Conservation (phyloP, 306 rosid genomes). For the Begonia fuchsioides region DNA sequence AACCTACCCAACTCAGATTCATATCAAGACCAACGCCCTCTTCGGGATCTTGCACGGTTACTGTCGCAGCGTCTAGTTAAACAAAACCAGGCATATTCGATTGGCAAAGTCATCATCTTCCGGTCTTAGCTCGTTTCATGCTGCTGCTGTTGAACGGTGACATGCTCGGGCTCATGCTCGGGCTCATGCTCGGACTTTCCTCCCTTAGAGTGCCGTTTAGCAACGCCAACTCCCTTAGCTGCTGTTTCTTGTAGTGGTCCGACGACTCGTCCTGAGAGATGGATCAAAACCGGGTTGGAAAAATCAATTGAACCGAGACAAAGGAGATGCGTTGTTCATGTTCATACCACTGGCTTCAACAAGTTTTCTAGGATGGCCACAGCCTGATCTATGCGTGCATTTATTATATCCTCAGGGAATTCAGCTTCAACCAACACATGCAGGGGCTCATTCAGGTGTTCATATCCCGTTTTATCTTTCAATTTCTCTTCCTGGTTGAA, state of each 20-base stretch:
- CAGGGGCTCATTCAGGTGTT: conserved; percentile 82
- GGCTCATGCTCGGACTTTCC: conserved; percentile 94
- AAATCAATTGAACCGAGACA: background rate
- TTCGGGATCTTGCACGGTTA: too few relatives aligned
- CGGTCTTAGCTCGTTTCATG: conserved; percentile 86
- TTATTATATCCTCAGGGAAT: conserved; percentile 68
- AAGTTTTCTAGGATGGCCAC: conserved; percentile 68
- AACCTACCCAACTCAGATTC: too few relatives aligned
- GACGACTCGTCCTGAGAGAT: conserved; percentile 58
- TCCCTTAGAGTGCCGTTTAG: conserved; percentile 83
- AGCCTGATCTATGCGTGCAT: conserved; percentile 76
- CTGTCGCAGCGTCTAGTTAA: too few relatives aligned
- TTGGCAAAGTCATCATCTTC: conserved; percentile 22
- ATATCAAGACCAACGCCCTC: too few relatives aligned
- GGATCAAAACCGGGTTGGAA: background rate
- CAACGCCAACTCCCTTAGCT: conserved; percentile 74
- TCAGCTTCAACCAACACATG: conserved; percentile 88
- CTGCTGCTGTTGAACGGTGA: conserved; percentile 77
- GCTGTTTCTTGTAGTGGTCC: conserved; percentile 86
- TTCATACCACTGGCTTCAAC: conserved; percentile 80
- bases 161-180: conserved; percentile 92
- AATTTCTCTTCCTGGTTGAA: conserved; percentile 66
- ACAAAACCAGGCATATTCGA: too few relatives aligned
- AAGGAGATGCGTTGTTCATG: background rate
- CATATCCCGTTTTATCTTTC: conserved; percentile 74